Conservation (phyloP, 495 filamentous ascomycete genomes). For the Pyrenopolyporus hunteri region DNA sequence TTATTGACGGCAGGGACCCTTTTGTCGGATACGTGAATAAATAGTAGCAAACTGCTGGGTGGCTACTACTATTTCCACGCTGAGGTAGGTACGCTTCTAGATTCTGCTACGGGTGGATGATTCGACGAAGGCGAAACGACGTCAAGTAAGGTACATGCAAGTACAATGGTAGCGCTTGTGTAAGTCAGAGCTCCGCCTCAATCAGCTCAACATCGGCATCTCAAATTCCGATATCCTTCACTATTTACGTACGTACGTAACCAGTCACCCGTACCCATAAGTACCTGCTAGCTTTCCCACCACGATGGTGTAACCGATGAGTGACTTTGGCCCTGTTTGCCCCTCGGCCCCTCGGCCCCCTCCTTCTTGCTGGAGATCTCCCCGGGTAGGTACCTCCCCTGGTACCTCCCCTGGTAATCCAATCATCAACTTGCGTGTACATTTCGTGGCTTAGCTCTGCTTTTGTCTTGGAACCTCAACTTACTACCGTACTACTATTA, state of each 20-base stretch:
- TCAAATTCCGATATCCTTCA: conserved; percentile 10
- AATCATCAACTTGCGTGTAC: not conserved
- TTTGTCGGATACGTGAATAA: conserved; percentile 3
- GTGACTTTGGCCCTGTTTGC: conserved; percentile 15
- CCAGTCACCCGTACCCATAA: no score
- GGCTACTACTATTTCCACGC: conserved; percentile 2
- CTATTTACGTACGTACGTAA: conserved; percentile 1
- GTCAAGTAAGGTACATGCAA: conserved; percentile 1
- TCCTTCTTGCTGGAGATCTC: conserved; percentile 9
- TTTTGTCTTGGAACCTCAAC: conserved; percentile 9
- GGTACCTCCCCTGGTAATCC: no score
- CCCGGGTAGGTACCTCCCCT: no score
- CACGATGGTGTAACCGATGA: not conserved
- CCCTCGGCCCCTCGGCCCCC: conserved; percentile 10
- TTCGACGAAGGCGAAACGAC: conserved; percentile 15
- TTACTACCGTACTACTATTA: not conserved
- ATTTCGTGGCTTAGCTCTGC: conserved; percentile 30
- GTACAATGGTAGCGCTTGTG: not conserved
- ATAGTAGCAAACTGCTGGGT: conserved; percentile 3
- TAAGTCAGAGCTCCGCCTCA: conserved; percentile 15
- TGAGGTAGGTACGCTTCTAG: conserved; percentile 14
- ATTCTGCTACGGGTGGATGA: conserved; percentile 26
- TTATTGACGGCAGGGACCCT: not conserved
- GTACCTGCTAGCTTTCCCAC: conserved; percentile 10
- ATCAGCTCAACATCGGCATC: conserved; percentile 24